These are phyloP conservation scores for Phalaenopsis equestris DNA, from an alignment of 106 monocot species.

Conservation along the genomic window DNA sequence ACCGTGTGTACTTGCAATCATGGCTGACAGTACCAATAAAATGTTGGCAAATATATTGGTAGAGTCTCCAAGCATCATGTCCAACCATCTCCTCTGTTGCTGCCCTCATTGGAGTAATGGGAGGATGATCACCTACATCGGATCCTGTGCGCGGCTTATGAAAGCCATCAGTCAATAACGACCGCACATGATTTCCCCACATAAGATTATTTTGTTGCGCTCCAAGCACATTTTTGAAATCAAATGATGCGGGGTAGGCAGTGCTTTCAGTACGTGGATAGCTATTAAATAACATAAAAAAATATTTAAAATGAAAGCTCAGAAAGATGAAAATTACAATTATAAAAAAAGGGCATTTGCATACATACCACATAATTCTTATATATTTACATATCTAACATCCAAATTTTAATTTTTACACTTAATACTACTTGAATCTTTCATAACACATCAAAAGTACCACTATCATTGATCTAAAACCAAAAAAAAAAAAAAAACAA, in stretches of 20 bases:
- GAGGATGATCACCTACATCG: conserved; percentile 96
- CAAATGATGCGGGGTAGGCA: conserved; percentile 89
- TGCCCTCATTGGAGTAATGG: conserved; percentile 84
- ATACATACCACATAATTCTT: too few relatives aligned
- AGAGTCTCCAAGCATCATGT: conserved; percentile 91
- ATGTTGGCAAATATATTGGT: conserved; percentile 92
- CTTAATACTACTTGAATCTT: too few relatives aligned
- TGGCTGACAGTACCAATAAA: conserved; percentile 83
- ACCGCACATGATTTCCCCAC: conserved; percentile 56
- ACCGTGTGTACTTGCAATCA: conserved; percentile 94
- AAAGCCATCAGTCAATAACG: conserved; percentile 59
- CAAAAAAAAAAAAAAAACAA: too few relatives aligned
- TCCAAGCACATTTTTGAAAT: conserved; percentile 58
- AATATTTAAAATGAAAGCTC: background rate
- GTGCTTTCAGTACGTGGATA: conserved; percentile 99
- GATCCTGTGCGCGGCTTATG: conserved; percentile 70
- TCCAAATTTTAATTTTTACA: too few relatives aligned
- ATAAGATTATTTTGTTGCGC: conserved; percentile 47
- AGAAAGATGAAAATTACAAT: background rate
- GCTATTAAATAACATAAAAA: conserved; percentile 28
- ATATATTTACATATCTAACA: too few relatives aligned
- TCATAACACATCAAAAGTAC: too few relatives aligned
- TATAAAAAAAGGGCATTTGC: too few relatives aligned
- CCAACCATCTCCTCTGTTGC: conserved; percentile 85
- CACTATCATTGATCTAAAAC: too few relatives aligned